These are phyloP conservation scores for slime mould (Dictyostelium discoideum) DNA, from an alignment of 78 protist species.

Conservation along the genomic window DNA sequence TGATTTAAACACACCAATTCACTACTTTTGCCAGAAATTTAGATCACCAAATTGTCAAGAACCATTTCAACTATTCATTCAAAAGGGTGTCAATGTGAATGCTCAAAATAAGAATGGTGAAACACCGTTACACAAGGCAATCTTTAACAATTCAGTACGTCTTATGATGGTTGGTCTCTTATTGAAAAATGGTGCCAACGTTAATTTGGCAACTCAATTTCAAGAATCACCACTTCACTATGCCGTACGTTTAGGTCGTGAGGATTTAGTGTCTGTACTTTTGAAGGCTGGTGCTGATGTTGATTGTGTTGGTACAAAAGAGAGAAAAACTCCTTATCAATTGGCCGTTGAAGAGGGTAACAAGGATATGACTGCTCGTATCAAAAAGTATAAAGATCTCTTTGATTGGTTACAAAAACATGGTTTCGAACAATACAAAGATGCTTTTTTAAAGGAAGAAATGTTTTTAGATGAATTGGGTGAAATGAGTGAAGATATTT, in stretches of 20 bases:
- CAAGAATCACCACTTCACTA: slow-evolving; percentile 82
- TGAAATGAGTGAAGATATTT: slow-evolving; percentile 57
- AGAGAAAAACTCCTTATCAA: slow-evolving; percentile 64
- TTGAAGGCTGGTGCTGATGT: slow-evolving; percentile 85
- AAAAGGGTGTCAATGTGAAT: slow-evolving; percentile 79
- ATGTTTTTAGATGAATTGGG: slow-evolving; percentile 64
- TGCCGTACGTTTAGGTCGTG: slow-evolving; percentile 83
- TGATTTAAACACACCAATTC: slow-evolving; percentile 79
- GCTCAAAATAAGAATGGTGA: slow-evolving; percentile 80
- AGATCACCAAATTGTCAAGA: slow-evolving; percentile 70
- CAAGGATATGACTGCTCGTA: slow-evolving; percentile 48
- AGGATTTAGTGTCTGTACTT: slow-evolving; percentile 75
- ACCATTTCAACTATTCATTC: slow-evolving; percentile 69
- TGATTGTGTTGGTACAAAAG: slow-evolving; percentile 32
- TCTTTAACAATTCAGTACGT: slow-evolving; percentile 77
- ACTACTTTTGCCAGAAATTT: slow-evolving; percentile 85
- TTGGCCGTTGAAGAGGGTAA: slow-evolving; percentile 55
- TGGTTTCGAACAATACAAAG: slow-evolving; percentile 66
- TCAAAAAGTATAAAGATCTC: slow-evolving; percentile 64
- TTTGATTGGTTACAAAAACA: slow-evolving; percentile 64
- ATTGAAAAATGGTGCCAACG: slow-evolving; percentile 75
- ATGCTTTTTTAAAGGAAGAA: slow-evolving; percentile 63
- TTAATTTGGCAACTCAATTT: slow-evolving; percentile 31
- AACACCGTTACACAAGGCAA: slow-evolving; percentile 87
- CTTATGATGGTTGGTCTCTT: slow-evolving; percentile 63